phyloP scores from a whole-genome alignment of 805 yeast species.

The Pichia ethanolica region DNA sequence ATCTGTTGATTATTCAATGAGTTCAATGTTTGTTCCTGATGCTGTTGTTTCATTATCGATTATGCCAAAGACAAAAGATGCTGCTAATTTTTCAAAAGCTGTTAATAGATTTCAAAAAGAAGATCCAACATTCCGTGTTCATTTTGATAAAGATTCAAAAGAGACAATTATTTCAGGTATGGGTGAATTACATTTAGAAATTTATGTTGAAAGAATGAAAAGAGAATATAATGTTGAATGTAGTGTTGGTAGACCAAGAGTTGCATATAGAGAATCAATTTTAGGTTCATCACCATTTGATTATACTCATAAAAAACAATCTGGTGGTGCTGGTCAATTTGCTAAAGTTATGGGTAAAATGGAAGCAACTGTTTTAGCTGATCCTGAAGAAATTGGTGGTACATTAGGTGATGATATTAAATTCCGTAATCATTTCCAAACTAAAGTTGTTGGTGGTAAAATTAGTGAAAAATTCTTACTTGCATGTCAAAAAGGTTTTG shows the following conservation, averaged over 20 bases:
- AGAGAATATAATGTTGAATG: conserved; percentile 96
- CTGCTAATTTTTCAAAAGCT: conserved; percentile 90
- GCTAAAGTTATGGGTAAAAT: conserved; percentile 90
- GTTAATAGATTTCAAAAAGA: conserved; percentile 96
- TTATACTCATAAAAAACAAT: conserved; percentile 93
- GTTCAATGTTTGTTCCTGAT: conserved; percentile 98
- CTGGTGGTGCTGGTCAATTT: conserved; percentile 99
- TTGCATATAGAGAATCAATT: conserved; percentile 93
- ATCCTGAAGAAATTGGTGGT: conserved; percentile 33
- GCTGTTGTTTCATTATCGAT: conserved; percentile 94
- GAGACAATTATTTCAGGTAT: conserved; percentile 91
- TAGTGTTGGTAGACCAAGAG: conserved; percentile 95
- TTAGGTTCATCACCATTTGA: conserved; percentile 69
- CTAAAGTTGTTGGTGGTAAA: conserved; percentile 93
- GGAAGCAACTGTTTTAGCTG: conserved; percentile 42
- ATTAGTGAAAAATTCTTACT: conserved; percentile 89
- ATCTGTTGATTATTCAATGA: conserved; percentile 74
- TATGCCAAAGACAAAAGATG: conserved; percentile 80
- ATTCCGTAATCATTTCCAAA: conserved; percentile 63
- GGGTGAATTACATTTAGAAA: conserved; percentile 94
- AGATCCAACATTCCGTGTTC: conserved; percentile 96
- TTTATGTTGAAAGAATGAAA: conserved; percentile 95
- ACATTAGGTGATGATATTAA: conserved; percentile 24
- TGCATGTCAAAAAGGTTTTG: conserved; percentile 94
- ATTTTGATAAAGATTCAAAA: conserved; percentile 82